Evolutionary conservation across 169 alveolate genomes (phyloP), one percentile per base, ranked within the genome.

Genomic region (Eimeria falciformis): DNA sequence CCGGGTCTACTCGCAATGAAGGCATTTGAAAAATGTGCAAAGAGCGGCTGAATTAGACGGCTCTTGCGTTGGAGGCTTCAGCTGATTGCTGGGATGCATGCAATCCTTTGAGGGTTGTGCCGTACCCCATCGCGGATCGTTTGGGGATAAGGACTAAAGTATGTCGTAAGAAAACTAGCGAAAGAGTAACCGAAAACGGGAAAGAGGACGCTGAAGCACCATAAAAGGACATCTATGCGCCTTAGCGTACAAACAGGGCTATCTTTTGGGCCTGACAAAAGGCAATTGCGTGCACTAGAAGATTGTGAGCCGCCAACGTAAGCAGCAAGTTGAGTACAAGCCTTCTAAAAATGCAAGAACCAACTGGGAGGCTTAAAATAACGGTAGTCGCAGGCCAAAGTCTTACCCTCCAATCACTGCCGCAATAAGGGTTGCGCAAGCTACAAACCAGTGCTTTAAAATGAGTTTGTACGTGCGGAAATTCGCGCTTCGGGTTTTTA

Each of bases 101-200:
- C n/a, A n/a, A n/a, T n/a, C n/a, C 6, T 2, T 58, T 58, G 71
- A 5, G 71, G 18, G 21, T 29, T 58, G 37, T 21, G 45, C 37
- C 78, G 9, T 46, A 87, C 92, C 47, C 81, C 87, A 33, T 47
- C 66, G 43, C 65, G 50, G 29, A 87, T 71, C 47, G 68, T 78
- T 17, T 50, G 62, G n/a, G 92, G 92, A 40, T 68, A 77, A 25
- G 85, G 87, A 25, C 50, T 40, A 65, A 87, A 87, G 87, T 68
- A 87, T 17, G 79, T 46, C 37, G 77, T 37, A 33, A 87, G 33
- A 27, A 87, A 71, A 4, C 55, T 77, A 33, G 92, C 79, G 66
- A 87, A 87, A 46, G 47, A 5, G 45, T 68, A 58, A 45, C 86
- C 79, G 66, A 62, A 87, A 53, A 50, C 62, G 21, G 92, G 92